Conservation (phyloP, 2,329 filamentous ascomycete genomes). For the Tolypocladium amazonense region DNA sequence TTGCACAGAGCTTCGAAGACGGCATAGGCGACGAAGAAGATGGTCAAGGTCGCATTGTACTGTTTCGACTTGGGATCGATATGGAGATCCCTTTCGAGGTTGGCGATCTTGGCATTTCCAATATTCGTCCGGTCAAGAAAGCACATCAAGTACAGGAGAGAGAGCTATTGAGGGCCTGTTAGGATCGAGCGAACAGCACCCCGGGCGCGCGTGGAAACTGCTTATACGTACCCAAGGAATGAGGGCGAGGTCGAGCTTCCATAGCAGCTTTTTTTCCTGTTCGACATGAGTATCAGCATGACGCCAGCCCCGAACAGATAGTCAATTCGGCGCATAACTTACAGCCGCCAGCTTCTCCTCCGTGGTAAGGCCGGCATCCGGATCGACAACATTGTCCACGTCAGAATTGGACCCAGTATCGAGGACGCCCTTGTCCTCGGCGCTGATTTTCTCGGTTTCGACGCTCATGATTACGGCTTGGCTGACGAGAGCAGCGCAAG, state of each 20-base stretch:
- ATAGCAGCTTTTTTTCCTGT: conserved; percentile 51
- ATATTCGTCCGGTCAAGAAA: conserved; percentile 69
- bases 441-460: conserved; percentile 17
- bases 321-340: conserved; percentile 14
- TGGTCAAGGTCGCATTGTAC: conserved; percentile 67
- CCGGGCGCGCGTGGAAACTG: not conserved
- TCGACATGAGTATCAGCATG: not conserved
- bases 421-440: conserved; percentile 8
- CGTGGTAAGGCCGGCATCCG: conserved; percentile 52
- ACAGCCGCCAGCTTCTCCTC: conserved; percentile 54
- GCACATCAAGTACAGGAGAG: conserved; percentile 61
- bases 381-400: conserved; percentile 18
- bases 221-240: conserved; percentile 42
- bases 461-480: conserved; percentile 1
- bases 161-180: conserved; percentile 33
- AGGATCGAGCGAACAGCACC: not conserved
- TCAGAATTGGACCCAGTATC: conserved; percentile 19
- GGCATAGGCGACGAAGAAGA: conserved; percentile 82
- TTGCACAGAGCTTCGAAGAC: conserved; percentile 73
- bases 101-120: conserved; percentile 5
- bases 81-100: conserved; percentile 34
- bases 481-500: not conserved
- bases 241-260: conserved; percentile 49
- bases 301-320: too few relatives aligned
- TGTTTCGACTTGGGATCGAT: conserved; percentile 43